A percentile compares a stretch with the other conserved stretches of the same genome.
Evolutionary conservation across 306 rosid species (phyloP).

Genomic region (Vigna hirtella): DNA sequence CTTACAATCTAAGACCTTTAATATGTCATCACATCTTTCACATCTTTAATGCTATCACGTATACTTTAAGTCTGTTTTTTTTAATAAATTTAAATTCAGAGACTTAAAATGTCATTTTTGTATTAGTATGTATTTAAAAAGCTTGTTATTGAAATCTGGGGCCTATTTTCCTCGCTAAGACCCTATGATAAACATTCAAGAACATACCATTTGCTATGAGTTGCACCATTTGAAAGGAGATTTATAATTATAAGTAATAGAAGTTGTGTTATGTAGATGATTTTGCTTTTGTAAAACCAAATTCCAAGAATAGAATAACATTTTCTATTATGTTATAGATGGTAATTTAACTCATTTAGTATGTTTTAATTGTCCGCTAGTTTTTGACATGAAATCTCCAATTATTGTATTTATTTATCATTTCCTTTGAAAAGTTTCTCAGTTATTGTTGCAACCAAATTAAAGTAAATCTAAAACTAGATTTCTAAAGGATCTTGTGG

Average conservation of each 20-base stretch:
- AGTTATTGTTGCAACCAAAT: too few species aligned
- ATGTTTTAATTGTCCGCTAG: too few species aligned
- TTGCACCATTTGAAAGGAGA: slow-evolving; percentile 13
- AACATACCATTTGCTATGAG: slow-evolving; percentile 40
- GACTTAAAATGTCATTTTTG: too few species aligned
- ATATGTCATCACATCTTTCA: neutral
- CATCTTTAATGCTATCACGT: too few species aligned
- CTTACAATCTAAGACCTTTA: neutral
- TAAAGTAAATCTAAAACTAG: neutral
- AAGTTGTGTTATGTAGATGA: neutral
- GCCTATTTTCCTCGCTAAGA: slow-evolving; percentile 9
- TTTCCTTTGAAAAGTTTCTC: too few species aligned
- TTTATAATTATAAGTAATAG: neutral
- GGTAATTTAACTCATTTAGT: too few species aligned
- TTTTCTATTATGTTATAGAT: too few species aligned
- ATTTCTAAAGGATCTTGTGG: neutral
- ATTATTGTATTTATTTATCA: too few species aligned
- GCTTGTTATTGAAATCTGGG: slow-evolving; percentile 39
- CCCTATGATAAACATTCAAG: slow-evolving; percentile 37
- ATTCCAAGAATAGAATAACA: neutral
- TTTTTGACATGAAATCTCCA: too few species aligned
- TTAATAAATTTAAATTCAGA: too few species aligned
- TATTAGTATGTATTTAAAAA: neutral
- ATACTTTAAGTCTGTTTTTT: too few species aligned
- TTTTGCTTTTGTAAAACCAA: neutral